phyloP scores from a whole-genome alignment of 2,329 filamentous ascomycete species.

The Aspergillus awamori region DNA sequence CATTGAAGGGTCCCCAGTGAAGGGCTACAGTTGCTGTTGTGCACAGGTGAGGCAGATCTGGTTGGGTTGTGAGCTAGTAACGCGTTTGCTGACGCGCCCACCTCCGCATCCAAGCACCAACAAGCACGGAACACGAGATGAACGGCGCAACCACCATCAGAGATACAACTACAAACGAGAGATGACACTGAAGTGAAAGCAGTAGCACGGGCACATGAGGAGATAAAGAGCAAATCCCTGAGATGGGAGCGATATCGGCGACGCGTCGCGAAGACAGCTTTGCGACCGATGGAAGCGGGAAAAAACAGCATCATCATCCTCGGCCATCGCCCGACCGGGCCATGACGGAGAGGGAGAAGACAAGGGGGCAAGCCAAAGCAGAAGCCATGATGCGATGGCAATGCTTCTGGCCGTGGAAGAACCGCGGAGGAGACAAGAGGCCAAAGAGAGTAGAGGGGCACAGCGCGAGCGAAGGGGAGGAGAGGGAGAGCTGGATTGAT shows the following conservation, averaged over 20 bases:
- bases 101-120: slow-evolving; percentile 21
- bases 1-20: slow-evolving; percentile 7
- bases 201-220: not conserved
- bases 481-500: slow-evolving; percentile 27
- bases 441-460: slow-evolving; percentile 16
- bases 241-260: slow-evolving; percentile 18
- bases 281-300: slow-evolving; percentile 31
- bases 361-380: not conserved
- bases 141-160: not conserved
- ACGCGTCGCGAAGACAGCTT: slow-evolving; percentile 33
- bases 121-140: slow-evolving; percentile 3
- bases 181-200: not conserved
- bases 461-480: slow-evolving; percentile 22
- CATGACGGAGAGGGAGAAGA: slow-evolving; percentile 13
- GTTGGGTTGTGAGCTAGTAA: slow-evolving; percentile 26
- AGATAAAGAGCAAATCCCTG: not conserved
- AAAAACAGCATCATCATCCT: slow-evolving; percentile 22
- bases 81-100: slow-evolving; percentile 36
- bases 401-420: slow-evolving; percentile 5
- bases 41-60: slow-evolving; percentile 10
- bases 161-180: slow-evolving; percentile 9
- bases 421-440: not conserved
- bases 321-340: slow-evolving; percentile 17
- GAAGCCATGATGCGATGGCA: slow-evolving; percentile 6
- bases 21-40: not conserved